A percentile compares a stretch with the other conserved stretches of the same genome.
phyloP scores from a whole-genome alignment of 768 basidiomycete species.

The Boletus sp. region DNA sequence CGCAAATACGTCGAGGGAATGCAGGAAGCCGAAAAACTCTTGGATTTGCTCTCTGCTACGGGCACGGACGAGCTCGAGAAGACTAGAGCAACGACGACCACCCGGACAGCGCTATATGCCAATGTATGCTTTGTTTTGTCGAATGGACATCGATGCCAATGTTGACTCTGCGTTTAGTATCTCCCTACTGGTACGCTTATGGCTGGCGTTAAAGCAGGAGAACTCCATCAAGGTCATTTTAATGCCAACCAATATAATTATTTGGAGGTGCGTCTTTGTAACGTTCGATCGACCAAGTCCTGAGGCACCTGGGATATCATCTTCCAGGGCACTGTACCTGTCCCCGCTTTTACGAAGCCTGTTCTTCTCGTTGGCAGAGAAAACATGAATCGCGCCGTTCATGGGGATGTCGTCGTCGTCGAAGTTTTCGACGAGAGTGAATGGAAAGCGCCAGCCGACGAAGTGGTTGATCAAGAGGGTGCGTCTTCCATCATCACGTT shows the following conservation, averaged over 20 bases:
- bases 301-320: not conserved
- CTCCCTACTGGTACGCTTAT: constrained; percentile 65
- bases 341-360: constrained; percentile 70
- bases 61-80: constrained; percentile 64
- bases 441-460: constrained; percentile 91
- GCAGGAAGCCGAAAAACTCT: constrained; percentile 59
- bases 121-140: constrained; percentile 50
- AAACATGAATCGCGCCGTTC: constrained; percentile 93
- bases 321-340: constrained; percentile 73
- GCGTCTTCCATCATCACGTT: constrained; percentile 20
- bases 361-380: constrained; percentile 85
- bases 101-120: constrained; percentile 64
- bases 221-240: constrained; percentile 90
- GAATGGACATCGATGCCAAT: not conserved
- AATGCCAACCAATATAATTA: constrained; percentile 96
- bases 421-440: constrained; percentile 83
- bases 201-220: constrained; percentile 82
- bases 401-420: constrained; percentile 91
- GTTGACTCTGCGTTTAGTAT: constrained; percentile 52
- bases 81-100: constrained; percentile 52
- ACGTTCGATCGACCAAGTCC: not conserved
- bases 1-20: constrained; percentile 80
- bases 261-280: constrained; percentile 60
- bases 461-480: constrained; percentile 94
- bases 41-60: constrained; percentile 77